Base-by-base conservation (phyloP, 768 basidiomycete species). In the Phylloporus scabripes region DNA sequence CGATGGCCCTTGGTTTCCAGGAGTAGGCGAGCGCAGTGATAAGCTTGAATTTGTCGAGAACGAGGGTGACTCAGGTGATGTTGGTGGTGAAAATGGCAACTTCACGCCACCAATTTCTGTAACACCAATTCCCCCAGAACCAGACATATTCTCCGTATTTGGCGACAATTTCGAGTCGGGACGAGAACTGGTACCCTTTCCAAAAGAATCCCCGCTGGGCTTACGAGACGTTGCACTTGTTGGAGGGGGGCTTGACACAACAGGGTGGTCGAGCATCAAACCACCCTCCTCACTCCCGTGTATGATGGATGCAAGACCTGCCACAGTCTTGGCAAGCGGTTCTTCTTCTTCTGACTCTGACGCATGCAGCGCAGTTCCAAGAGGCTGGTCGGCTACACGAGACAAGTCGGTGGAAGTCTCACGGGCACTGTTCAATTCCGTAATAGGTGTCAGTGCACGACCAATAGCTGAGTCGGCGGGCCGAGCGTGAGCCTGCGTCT, bases 371-470 rank as follows among this genome's bases (percentile, higher is more conserved):
- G 39, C 53, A 33, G 46, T 48, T 32, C 32, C 55, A 7, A 44
- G 45, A 14, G 53, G 31, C 29, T 65, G 62, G 24, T 62, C 60
- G 7, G 34, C 20, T 4, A 50, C 11, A 14, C 33, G 59, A 17
- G 48, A 18, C 20, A 59, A 46, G 45, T 65, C 67, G 15, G 46
- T 37, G 39, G 32, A 5, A 4, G 70, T 70, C 32, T 71, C 66
- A 2, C 49, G 59, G 7, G 62, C 57, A 37, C 56, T 60, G 55
- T 68, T 72, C 14, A 66, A 58, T 60, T 90, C 87, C 2, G 81
- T 81, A 51, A 89, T 88, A 7, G 86, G 85, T 2, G 86, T 79
- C 49, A 87, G 64, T 6, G 71, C 54, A 26, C 74, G 70, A 12
- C 57, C 56, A 7, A 50, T 11, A n/a, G 36, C 51, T 21, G 55